These are phyloP conservation scores for Aspergillus felis DNA, from an alignment of 2,329 filamentous ascomycete species.

Conservation along the genomic window DNA sequence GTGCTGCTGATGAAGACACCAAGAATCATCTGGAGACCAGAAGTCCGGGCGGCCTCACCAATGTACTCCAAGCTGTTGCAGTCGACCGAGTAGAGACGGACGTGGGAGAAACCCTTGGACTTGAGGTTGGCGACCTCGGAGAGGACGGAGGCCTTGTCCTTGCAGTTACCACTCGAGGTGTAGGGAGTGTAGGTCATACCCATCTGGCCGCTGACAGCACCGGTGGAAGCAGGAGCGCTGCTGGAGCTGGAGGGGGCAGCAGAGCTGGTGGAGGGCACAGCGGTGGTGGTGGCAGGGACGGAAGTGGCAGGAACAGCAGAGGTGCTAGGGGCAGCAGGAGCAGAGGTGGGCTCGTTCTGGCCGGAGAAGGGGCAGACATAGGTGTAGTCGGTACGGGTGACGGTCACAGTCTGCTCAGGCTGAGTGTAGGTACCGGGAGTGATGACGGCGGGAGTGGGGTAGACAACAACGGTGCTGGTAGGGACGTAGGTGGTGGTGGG, in stretches of 20 bases:
- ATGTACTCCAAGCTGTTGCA: slow-evolving; percentile 77
- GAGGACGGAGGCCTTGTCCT: slow-evolving; percentile 55
- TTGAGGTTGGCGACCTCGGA: slow-evolving; percentile 61
- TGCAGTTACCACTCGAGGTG: slow-evolving; percentile 57
- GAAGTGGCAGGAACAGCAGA: slow-evolving; percentile 7
- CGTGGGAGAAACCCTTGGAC: slow-evolving; percentile 60
- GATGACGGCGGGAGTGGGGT: slow-evolving; percentile 63
- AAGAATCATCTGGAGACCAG: slow-evolving; percentile 75
- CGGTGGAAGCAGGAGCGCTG: slow-evolving; percentile 12
- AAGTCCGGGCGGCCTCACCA: slow-evolving; percentile 61
- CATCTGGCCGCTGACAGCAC: slow-evolving; percentile 50
- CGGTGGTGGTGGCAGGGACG: slow-evolving; percentile 17
- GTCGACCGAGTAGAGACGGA: slow-evolving; percentile 90
- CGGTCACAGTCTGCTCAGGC: slow-evolving; percentile 62
- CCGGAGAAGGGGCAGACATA: slow-evolving; percentile 67
- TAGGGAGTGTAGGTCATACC: slow-evolving; percentile 81
- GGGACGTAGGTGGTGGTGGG: slow-evolving; percentile 61
- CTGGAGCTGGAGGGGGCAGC: slow-evolving; percentile 18
- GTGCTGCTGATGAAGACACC: slow-evolving; percentile 76
- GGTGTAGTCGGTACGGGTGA: slow-evolving; percentile 65
- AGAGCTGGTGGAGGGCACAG: slow-evolving; percentile 21
- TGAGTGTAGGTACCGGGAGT: slow-evolving; percentile 70
- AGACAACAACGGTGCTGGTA: slow-evolving; percentile 51
- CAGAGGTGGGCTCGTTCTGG: slow-evolving; percentile 28
- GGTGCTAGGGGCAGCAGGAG: slow-evolving; percentile 22